Evolutionary conservation across 176 grass and related monocot genomes (phyloP).

Genomic region (Carex pumila): DNA sequence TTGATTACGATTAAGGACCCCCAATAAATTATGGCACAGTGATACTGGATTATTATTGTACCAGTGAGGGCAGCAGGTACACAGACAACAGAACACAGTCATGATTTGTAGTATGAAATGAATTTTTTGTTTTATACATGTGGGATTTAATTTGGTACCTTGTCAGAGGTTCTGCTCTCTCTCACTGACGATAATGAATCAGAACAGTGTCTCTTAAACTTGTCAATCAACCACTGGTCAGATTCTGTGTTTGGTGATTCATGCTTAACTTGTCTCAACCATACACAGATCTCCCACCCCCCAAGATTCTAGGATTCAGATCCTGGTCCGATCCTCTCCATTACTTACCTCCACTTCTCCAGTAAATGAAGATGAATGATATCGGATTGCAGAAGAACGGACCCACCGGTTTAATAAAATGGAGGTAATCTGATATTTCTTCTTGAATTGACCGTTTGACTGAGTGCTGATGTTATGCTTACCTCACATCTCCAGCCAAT

Average conservation of each 20-base stretch:
- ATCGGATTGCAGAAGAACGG: neutral
- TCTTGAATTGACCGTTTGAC: neutral
- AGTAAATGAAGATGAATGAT: neutral
- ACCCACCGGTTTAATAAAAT: neutral
- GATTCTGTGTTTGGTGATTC: neutral
- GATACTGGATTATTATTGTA: too few relatives aligned
- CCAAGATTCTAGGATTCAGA: slow-evolving; percentile 15
- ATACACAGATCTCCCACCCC: neutral
- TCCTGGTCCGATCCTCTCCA: neutral
- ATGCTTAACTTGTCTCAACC: neutral
- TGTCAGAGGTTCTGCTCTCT: neutral
- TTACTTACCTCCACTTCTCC: neutral
- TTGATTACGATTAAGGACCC: too few relatives aligned
- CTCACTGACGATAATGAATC: neutral
- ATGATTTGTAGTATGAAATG: neutral
- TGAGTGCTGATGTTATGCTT: neutral
- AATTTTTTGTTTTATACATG: neutral
- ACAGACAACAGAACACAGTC: too few relatives aligned
- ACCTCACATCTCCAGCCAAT: neutral
- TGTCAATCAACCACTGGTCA: neutral
- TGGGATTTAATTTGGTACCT: neutral
- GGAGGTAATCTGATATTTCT: neutral
- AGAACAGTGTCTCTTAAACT: neutral
- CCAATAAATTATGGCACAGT: too few relatives aligned
- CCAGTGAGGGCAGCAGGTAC: too few relatives aligned